These are phyloP conservation scores for Ilyonectria sp. DNA, from an alignment of 2,329 filamentous ascomycete genomes.

Conservation along the genomic window DNA sequence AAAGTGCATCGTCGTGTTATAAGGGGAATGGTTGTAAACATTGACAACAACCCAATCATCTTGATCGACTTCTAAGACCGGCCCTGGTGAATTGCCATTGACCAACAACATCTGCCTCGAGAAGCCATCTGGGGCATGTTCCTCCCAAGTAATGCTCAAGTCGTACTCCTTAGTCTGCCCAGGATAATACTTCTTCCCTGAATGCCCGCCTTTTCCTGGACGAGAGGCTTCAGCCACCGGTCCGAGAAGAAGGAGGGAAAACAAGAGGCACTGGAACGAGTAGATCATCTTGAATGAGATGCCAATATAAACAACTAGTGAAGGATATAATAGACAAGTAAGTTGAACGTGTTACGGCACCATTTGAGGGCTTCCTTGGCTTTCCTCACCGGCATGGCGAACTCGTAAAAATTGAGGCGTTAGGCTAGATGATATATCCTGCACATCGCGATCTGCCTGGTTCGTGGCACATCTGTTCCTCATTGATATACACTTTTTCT, in stretches of 20 bases:
- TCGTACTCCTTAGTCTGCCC: slow-evolving; percentile 44
- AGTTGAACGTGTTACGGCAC: slow-evolving; percentile 19
- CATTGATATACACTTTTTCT: too few species aligned
- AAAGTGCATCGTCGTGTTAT: slow-evolving; percentile 65
- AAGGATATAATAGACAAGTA: slow-evolving; percentile 14
- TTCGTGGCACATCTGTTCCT: neutral
- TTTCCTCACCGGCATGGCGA: slow-evolving; percentile 3
- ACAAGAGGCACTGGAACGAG: slow-evolving; percentile 1
- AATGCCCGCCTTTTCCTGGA: neutral
- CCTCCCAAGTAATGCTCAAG: slow-evolving; percentile 55
- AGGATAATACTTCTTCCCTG: neutral
- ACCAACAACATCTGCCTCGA: slow-evolving; percentile 63
- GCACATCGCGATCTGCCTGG: neutral
- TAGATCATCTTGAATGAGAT: slow-evolving; percentile 10
- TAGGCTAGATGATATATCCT: neutral
- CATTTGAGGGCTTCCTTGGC: slow-evolving; percentile 6
- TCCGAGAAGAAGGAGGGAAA: slow-evolving; percentile 8
- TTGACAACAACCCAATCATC: slow-evolving; percentile 64
- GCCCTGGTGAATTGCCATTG: slow-evolving; percentile 75
- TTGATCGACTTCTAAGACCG: slow-evolving; percentile 67
- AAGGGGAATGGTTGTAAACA: slow-evolving; percentile 63
- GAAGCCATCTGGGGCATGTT: slow-evolving; percentile 61
- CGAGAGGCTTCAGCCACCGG: slow-evolving; percentile 10
- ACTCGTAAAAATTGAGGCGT: neutral
- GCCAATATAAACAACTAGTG: neutral